phyloP scores from a whole-genome alignment of 2,329 filamentous ascomycete genomes.

The Tolypocladium pustulatum region DNA sequence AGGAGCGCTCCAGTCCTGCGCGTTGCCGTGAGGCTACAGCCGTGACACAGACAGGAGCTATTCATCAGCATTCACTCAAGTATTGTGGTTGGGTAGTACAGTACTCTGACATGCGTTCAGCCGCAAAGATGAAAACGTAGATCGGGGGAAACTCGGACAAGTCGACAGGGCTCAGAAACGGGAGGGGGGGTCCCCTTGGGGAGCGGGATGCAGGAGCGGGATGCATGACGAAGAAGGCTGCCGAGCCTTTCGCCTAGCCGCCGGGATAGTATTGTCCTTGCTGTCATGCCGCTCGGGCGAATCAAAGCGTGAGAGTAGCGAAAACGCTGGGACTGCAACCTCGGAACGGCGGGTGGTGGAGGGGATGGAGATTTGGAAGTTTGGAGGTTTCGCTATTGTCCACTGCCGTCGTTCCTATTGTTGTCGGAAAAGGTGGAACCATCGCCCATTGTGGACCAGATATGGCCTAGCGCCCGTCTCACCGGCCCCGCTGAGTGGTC shows the following conservation, averaged over 20 bases:
- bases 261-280: not conserved
- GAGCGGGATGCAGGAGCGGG: too few species aligned
- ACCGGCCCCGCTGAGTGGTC: conserved; percentile 7
- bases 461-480: conserved; percentile 18
- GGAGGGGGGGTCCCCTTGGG: too few species aligned
- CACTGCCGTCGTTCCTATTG: conserved; percentile 17
- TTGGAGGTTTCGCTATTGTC: conserved; percentile 15
- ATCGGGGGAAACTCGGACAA: not conserved
- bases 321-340: not conserved
- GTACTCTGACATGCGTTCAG: not conserved
- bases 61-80: not conserved
- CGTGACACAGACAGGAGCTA: not conserved
- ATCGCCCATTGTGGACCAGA: conserved; percentile 14
- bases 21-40: not conserved
- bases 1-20: not conserved
- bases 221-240: not conserved
- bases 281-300: not conserved
- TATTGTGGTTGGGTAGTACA: not conserved
- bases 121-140: not conserved
- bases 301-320: not conserved
- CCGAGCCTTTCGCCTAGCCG: not conserved
- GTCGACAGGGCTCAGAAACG: not conserved
- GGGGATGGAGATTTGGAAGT: not conserved
- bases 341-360: not conserved
- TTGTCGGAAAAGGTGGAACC: conserved; percentile 14